Conservation (phyloP, 768 basidiomycete species). For the Cystofilobasidium bisporidii region DNA sequence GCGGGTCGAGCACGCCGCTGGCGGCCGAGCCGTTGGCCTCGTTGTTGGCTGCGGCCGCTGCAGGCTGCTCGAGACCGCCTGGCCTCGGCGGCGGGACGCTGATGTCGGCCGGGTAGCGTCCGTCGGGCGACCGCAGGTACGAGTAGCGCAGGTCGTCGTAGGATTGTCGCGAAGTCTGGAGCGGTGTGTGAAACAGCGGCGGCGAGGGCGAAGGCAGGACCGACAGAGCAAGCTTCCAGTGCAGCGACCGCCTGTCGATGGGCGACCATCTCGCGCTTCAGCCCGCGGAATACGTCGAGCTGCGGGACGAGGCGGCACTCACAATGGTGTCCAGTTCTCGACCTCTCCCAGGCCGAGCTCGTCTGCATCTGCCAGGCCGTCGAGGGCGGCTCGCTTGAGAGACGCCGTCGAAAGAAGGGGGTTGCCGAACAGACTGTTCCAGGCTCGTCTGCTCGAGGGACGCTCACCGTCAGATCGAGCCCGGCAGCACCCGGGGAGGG, state of each 20-base stretch:
- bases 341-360: background rate
- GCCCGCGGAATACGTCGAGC: background rate
- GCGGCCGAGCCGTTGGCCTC: constrained; percentile 38
- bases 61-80: constrained; percentile 23
- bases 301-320: background rate
- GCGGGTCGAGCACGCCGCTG: constrained; percentile 66
- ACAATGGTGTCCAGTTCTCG: constrained; percentile 22
- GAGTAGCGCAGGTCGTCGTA: constrained; percentile 52
- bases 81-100: constrained; percentile 29
- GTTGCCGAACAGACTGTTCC: constrained; percentile 18
- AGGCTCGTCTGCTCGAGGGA: constrained; percentile 8
- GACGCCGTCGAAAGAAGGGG: constrained; percentile 19
- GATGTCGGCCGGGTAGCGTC: constrained; percentile 58
- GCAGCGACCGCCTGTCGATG: constrained; percentile 16
- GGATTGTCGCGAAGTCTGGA: constrained; percentile 13
- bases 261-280: background rate
- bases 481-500: background rate
- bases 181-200: constrained; percentile 36
- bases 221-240: constrained; percentile 29
- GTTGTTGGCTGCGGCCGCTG: background rate
- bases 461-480: too few species aligned
- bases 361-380: background rate
- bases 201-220: constrained; percentile 29
- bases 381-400: constrained; percentile 9
- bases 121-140: constrained; percentile 75